A percentile compares a stretch with the other conserved stretches of the same genome.
phyloP scores from a whole-genome alignment of 345 rosid species.

The Anacardium occidentale region DNA sequence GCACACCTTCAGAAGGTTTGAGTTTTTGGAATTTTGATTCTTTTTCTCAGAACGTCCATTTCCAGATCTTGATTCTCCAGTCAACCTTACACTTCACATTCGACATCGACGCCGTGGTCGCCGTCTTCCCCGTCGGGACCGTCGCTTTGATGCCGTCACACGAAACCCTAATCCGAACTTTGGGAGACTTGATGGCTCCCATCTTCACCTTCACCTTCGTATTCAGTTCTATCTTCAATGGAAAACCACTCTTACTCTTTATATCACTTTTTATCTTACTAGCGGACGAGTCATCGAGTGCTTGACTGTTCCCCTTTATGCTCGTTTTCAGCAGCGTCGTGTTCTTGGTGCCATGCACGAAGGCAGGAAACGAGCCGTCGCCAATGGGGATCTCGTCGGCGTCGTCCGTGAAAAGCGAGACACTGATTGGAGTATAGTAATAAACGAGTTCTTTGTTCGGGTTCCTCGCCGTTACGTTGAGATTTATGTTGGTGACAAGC shows the following conservation, averaged over 20 bases:
- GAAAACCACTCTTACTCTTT: slow-evolving; percentile 55
- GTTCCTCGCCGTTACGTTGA: slow-evolving; percentile 68
- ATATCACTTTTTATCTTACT: slow-evolving; percentile 43
- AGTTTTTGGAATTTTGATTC: background rate
- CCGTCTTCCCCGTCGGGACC: slow-evolving; percentile 56
- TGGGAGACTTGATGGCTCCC: slow-evolving; percentile 64
- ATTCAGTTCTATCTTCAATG: slow-evolving; percentile 53
- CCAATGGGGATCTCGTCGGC: slow-evolving; percentile 45
- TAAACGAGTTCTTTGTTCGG: slow-evolving; percentile 74
- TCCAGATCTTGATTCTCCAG: slow-evolving; percentile 82
- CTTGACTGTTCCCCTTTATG: slow-evolving; percentile 37
- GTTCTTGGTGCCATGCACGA: slow-evolving; percentile 69
- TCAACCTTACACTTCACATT: slow-evolving; percentile 77
- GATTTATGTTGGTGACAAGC: slow-evolving; percentile 52
- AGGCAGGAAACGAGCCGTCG: slow-evolving; percentile 48
- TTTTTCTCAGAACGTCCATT: slow-evolving; percentile 51
- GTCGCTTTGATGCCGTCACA: slow-evolving; percentile 62
- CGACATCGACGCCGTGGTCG: slow-evolving; percentile 52
- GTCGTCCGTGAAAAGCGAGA: slow-evolving; percentile 40
- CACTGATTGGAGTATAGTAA: slow-evolving; percentile 44
- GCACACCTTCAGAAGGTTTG: slow-evolving; percentile 8
- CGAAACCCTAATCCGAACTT: slow-evolving; percentile 51
- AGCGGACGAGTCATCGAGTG: slow-evolving; percentile 49
- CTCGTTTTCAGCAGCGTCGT: slow-evolving; percentile 55
- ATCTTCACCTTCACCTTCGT: slow-evolving; percentile 73